These are phyloP conservation scores for Hansenula lynferdii DNA, from an alignment of 1,139 yeast genomes.

Conservation along the genomic window DNA sequence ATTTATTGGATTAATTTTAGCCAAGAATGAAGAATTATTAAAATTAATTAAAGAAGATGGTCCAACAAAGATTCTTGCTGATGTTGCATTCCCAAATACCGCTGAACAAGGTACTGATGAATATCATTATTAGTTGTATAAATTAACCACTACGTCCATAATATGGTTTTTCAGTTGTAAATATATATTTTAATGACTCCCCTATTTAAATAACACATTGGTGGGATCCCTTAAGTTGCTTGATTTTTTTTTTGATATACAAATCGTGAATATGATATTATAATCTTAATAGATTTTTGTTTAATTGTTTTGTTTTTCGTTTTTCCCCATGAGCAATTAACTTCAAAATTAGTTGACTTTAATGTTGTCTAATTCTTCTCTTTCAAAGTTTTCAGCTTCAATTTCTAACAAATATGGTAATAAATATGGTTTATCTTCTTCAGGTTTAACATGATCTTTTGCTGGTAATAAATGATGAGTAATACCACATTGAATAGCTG, in stretches of 20 bases:
- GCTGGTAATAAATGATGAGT: conserved; percentile 82
- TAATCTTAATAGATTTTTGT: not conserved
- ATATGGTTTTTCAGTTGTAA: not conserved
- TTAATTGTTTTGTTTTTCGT: not conserved
- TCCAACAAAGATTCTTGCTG: conserved; percentile 43
- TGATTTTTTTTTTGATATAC: not conserved
- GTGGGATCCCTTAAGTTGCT: not conserved
- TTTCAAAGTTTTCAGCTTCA: conserved; percentile 88
- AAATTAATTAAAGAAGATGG: conserved; percentile 38
- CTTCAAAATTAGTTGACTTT: conserved; percentile 1
- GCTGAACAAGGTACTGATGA: conserved; percentile 37
- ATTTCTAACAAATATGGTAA: conserved; percentile 90
- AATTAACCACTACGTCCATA: not conserved
- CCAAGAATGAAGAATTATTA: conserved; percentile 57
- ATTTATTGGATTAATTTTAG: conserved; percentile 69
- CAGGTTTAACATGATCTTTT: conserved; percentile 70
- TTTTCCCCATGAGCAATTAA: not conserved
- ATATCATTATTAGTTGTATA: conserved; percentile 32
- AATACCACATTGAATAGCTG: conserved; percentile 85
- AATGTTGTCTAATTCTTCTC: conserved; percentile 81
- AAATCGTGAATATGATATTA: not conserved
- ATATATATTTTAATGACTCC: conserved; percentile 2
- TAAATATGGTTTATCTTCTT: conserved; percentile 82
- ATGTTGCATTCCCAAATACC: conserved; percentile 64
- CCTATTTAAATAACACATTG: not conserved